Evolutionary conservation across 2,329 filamentous ascomycete genomes (phyloP).

Genomic region (Xylariaceae sp.): DNA sequence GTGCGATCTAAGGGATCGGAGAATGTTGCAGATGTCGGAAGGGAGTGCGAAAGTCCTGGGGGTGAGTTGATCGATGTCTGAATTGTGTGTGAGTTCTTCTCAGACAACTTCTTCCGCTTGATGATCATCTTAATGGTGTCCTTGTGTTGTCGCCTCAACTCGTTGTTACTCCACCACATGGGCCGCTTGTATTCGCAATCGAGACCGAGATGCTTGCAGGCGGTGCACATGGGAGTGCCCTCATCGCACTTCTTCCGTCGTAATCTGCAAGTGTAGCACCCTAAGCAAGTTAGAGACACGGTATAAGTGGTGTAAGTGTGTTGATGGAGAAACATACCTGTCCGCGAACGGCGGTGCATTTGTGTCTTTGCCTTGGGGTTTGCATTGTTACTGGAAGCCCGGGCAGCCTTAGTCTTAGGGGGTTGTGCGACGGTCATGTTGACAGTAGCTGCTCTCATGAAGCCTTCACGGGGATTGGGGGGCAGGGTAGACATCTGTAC

Average conservation of each 20-base stretch:
- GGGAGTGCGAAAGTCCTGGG: slow-evolving; percentile 74
- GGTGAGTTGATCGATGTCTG: slow-evolving; percentile 62
- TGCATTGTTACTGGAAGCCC: slow-evolving; percentile 47
- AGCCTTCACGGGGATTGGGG: slow-evolving; percentile 54
- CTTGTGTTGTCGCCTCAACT: slow-evolving; percentile 80
- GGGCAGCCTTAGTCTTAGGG: slow-evolving; percentile 55
- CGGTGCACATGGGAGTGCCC: slow-evolving; percentile 58
- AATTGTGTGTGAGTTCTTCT: slow-evolving; percentile 66
- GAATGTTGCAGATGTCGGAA: slow-evolving; percentile 76
- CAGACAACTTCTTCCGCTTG: slow-evolving; percentile 90
- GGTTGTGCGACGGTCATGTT: slow-evolving; percentile 61
- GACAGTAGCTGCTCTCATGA: slow-evolving; percentile 47
- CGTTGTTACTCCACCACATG: slow-evolving; percentile 95
- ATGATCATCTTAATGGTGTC: slow-evolving; percentile 96
- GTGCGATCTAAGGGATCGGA: slow-evolving; percentile 70
- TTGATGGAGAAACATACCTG: slow-evolving; percentile 62
- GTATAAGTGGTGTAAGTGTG: slow-evolving; percentile 19
- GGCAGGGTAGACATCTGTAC: slow-evolving; percentile 65
- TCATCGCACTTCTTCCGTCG: slow-evolving; percentile 68
- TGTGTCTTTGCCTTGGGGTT: slow-evolving; percentile 69
- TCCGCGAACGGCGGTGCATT: slow-evolving; percentile 91
- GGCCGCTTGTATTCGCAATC: slow-evolving; percentile 95
- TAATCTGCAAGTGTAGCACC: slow-evolving; percentile 66
- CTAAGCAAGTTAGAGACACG: slow-evolving; percentile 33
- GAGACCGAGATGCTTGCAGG: slow-evolving; percentile 72